A percentile compares a stretch with the other conserved stretches of the same genome.
phyloP scores from a whole-genome alignment of 1,284 basidiomycete genomes.

The Ceratobasidium papillatum region DNA sequence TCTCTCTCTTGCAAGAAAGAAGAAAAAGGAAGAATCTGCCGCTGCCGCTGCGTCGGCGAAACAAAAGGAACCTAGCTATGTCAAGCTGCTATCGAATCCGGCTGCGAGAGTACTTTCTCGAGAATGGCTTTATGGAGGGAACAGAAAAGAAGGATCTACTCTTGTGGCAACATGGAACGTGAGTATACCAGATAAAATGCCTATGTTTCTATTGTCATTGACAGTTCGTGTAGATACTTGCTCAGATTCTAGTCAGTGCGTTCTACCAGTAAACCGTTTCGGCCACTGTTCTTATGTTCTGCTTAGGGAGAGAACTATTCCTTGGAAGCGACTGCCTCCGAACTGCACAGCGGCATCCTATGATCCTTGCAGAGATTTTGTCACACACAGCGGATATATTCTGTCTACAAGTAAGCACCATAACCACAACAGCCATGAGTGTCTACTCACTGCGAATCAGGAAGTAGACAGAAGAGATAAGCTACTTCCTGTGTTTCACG shows the following conservation, averaged over 20 bases:
- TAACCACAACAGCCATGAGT: background rate
- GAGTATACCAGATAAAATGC: background rate
- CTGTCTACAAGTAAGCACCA: constrained; percentile 73
- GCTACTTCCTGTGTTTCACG: constrained; percentile 62
- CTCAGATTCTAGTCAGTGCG: constrained; percentile 37
- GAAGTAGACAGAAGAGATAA: constrained; percentile 80
- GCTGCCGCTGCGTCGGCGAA: background rate
- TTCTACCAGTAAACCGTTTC: background rate
- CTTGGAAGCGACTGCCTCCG: constrained; percentile 75
- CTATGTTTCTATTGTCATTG: background rate
- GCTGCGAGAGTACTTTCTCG: constrained; percentile 20
- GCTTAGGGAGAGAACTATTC: constrained; percentile 80
- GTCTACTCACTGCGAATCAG: constrained; percentile 52
- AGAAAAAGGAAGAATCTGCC: constrained; percentile 38
- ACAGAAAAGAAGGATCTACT: background rate
- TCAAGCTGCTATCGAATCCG: constrained; percentile 4
- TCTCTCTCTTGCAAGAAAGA: constrained; percentile 33
- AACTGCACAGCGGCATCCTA: constrained; percentile 72
- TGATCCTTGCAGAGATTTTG: constrained; percentile 78
- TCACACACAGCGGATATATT: constrained; percentile 76
- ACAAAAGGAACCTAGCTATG: background rate
- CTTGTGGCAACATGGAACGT: constrained; percentile 37
- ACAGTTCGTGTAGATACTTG: constrained; percentile 2
- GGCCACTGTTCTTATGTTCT: constrained; percentile 17
- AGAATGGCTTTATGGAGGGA: constrained; percentile 23